These are phyloP conservation scores for Allium sativum DNA, from an alignment of 106 monocot species.

Conservation along the genomic window DNA sequence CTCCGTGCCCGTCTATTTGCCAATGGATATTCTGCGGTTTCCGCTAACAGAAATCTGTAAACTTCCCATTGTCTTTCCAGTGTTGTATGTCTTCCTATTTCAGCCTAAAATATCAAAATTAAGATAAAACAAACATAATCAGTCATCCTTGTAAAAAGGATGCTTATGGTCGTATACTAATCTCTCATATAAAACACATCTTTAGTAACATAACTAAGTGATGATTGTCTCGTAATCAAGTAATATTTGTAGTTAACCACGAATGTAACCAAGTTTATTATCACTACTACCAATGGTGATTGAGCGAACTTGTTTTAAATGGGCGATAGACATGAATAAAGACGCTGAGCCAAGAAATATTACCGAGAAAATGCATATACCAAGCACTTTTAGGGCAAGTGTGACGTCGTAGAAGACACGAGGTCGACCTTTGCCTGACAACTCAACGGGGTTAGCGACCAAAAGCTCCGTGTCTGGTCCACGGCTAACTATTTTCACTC, in stretches of 20 bases:
- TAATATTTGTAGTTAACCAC: too few species aligned
- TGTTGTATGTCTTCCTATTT: constrained; percentile 60
- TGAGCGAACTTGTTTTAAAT: too few species aligned
- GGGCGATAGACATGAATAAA: not conserved
- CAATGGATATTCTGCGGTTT: constrained; percentile 40
- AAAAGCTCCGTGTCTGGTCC: constrained; percentile 80
- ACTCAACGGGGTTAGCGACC: constrained; percentile 88
- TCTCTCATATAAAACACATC: too few species aligned
- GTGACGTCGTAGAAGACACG: constrained; percentile 73
- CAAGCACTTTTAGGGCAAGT: constrained; percentile 61
- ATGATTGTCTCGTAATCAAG: too few species aligned
- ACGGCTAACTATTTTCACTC: constrained; percentile 54
- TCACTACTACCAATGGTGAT: too few species aligned
- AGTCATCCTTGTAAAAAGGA: too few species aligned
- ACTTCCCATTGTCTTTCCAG: constrained; percentile 77
- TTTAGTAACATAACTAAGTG: too few species aligned
- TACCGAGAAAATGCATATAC: constrained; percentile 85
- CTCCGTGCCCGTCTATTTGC: constrained; percentile 24
- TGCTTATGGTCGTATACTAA: too few species aligned
- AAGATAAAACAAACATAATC: not conserved
- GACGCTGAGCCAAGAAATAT: constrained; percentile 7
- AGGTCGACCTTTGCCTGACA: constrained; percentile 78
- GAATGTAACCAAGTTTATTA: too few species aligned
- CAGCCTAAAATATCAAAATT: constrained; percentile 40
- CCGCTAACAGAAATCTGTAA: constrained; percentile 74